Evolutionary conservation across 768 basidiomycete species (phyloP).

Genomic region (Tephrocybe sp.): DNA sequence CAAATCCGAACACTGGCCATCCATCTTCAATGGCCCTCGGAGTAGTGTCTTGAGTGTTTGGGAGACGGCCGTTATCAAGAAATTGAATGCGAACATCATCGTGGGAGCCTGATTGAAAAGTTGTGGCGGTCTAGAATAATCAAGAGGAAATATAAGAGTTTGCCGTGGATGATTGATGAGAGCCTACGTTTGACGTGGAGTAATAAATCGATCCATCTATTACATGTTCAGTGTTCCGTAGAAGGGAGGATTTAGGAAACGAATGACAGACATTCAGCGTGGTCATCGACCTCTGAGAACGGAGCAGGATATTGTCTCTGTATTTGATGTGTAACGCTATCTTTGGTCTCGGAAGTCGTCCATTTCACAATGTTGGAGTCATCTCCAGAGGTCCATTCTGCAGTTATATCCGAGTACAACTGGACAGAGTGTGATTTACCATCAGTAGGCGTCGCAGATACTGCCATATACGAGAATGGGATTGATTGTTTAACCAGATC

Average conservation of each 20-base stretch:
- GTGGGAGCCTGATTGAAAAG: conserved; percentile 59
- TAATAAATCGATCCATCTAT: conserved; percentile 69
- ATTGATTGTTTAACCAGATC: conserved; percentile 64
- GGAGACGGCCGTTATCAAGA: conserved; percentile 50
- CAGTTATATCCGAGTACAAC: conserved; percentile 60
- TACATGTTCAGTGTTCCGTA: conserved; percentile 1
- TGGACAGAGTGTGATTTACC: conserved; percentile 48
- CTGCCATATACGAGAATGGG: conserved; percentile 58
- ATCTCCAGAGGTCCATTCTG: conserved; percentile 33
- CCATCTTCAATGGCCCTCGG: conserved; percentile 56
- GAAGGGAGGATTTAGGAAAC: conserved; percentile 2
- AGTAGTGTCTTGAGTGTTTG: conserved; percentile 51
- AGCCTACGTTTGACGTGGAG: conserved; percentile 48
- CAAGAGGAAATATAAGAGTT: no score
- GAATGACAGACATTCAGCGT: conserved; percentile 45
- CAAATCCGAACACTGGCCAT: conserved; percentile 66
- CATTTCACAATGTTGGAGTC: conserved; percentile 41
- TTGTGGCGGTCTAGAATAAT: conserved; percentile 49
- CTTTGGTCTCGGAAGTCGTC: conserved; percentile 36
- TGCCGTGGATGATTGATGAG: no score
- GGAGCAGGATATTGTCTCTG: conserved; percentile 10
- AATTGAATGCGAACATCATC: conserved; percentile 55
- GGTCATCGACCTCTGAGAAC: conserved; percentile 36
- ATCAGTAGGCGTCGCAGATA: conserved; percentile 49
- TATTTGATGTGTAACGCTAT: conserved; percentile 12